Base-by-base conservation (phyloP, 371 early-diverging fungal species). In the Coelomomyces lativittatus region DNA sequence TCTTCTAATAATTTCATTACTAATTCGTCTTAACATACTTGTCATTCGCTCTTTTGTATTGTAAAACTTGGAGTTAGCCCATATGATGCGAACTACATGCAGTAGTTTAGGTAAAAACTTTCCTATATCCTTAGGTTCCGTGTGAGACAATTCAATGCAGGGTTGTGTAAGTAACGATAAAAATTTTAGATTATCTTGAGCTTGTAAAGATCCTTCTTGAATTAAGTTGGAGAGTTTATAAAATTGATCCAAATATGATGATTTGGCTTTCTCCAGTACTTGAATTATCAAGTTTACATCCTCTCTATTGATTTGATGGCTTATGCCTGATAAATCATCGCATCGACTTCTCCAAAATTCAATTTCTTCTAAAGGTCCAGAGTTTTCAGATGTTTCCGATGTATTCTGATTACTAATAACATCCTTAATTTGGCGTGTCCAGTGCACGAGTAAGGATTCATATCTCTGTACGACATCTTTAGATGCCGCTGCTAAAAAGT, bases 391-490 rank as follows among this genome's bases (percentile, higher is more conserved):
- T 25, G 36, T 24, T 14, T 51, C 57, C 23, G 36, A 28, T 2
- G 35, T 14, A 25, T 51, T 37, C 19, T 54, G 55, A 26, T 63
- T 60, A 54, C 65, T 72, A 35, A 74, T 58, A 38, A 72, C 73
- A 12, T 71, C 71, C 47, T 74, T 74, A 47, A 74, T 72, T 41
- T 74, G 75, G 15, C 66, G 57, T 8, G 70, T 72, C 75, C 75
- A 74, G 53, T 74, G 71, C 19, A 74, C 55, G 1, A 74, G 47
- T 11, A 70, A 52, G 0, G 65, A 56, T 50, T 74, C 75, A 14
- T 66, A 54, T 0, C 73, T 52, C 39, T 70, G 70, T 8, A 72
- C 60, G 11, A 68, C 54, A 43, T 74, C 73, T 44, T 72, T 72
- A 24, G 54, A n/a, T 15, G 15, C 19, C 34, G n/a, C n/a, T n/a